phyloP scores from a whole-genome alignment of 371 early-diverging fungal genomes.

The Actinomortierella ambigua region DNA sequence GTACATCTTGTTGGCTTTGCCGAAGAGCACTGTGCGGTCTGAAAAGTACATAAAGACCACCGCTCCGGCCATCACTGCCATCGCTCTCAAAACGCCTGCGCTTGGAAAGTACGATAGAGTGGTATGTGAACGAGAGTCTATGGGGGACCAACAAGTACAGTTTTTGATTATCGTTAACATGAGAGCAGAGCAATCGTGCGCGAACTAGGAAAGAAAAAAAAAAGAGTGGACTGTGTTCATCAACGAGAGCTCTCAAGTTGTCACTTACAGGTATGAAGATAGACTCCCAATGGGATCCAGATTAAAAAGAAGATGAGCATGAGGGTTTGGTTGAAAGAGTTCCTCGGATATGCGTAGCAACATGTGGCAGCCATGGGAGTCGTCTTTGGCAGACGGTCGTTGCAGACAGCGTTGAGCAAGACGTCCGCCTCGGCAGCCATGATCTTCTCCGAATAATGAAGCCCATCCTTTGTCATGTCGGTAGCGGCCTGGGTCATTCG shows the following conservation, averaged over 20 bases:
- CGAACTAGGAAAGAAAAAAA: no score
- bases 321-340: constrained; percentile 51
- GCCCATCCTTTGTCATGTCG: constrained; percentile 61
- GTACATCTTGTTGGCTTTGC: constrained; percentile 68
- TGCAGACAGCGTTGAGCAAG: constrained; percentile 69
- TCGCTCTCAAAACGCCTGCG: constrained; percentile 46
- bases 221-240: no score
- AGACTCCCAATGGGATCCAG: constrained; percentile 51
- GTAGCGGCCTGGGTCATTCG: constrained; percentile 46
- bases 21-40: constrained; percentile 74
- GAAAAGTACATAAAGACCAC: constrained; percentile 65
- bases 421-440: constrained; percentile 58
- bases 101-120: constrained; percentile 35
- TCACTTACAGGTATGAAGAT: constrained; percentile 38
- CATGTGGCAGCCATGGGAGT: constrained; percentile 62
- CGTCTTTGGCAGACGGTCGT: constrained; percentile 51
- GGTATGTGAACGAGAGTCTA: constrained; percentile 15
- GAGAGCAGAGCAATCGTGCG: no score
- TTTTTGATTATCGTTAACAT: not conserved
- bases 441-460: constrained; percentile 57
- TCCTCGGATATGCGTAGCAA: constrained; percentile 63
- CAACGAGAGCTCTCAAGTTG: no score
- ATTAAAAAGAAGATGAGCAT: constrained; percentile 50
- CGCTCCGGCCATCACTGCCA: constrained; percentile 56
- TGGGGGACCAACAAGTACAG: not conserved